Conservation (phyloP, 345 rosid species). For the Gossypium ekmanianum region DNA sequence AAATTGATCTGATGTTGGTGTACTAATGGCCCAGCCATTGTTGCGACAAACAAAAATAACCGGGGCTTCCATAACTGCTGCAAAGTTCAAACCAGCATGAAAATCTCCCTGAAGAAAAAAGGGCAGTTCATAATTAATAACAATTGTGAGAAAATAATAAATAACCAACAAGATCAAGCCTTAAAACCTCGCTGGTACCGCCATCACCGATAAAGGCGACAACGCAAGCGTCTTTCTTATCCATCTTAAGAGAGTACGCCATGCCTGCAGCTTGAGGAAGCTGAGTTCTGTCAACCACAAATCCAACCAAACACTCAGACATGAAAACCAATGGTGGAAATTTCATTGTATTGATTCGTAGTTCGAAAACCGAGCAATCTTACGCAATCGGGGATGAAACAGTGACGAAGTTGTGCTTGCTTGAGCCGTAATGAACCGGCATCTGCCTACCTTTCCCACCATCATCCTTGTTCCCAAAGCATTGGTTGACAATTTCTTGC, state of each 20-base stretch:
- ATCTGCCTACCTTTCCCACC: conserved; percentile 82
- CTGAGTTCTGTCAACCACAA: conserved; percentile 49
- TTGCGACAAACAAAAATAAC: conserved; percentile 71
- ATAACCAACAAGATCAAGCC: not conserved
- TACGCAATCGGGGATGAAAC: conserved; percentile 79
- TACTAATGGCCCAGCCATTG: conserved; percentile 93
- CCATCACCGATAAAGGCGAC: conserved; percentile 74
- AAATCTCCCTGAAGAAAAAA: conserved; percentile 62
- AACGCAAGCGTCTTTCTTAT: conserved; percentile 56
- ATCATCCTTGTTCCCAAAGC: conserved; percentile 63
- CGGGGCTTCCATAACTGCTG: conserved; percentile 76
- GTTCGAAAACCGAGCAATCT: not conserved
- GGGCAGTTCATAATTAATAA: not conserved
- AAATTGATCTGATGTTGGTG: conserved; percentile 64
- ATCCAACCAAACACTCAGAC: not conserved
- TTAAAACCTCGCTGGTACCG: conserved; percentile 66
- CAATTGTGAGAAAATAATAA: not conserved
- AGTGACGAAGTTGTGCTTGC: conserved; percentile 59
- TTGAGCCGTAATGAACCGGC: conserved; percentile 82
- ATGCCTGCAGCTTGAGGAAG: conserved; percentile 78
- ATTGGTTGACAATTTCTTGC: conserved; percentile 69
- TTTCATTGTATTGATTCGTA: not conserved
- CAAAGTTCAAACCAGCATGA: conserved; percentile 85
- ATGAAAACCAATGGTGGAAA: not conserved
- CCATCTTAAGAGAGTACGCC: conserved; percentile 78